These are phyloP conservation scores for Erigeron philadelphicus DNA, from an alignment of 140 eudicot genomes.

Conservation along the genomic window DNA sequence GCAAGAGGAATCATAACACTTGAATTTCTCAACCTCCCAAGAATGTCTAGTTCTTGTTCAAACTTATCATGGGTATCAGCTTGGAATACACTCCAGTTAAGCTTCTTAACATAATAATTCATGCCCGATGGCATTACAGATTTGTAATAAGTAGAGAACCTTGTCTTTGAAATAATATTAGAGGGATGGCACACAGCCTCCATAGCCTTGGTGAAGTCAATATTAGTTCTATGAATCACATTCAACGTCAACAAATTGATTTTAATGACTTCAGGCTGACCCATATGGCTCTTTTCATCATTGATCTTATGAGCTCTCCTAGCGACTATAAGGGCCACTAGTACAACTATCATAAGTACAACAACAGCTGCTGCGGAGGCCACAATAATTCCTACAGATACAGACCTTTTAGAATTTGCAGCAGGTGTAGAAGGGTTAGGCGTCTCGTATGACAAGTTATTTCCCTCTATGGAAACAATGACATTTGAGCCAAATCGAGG, in stretches of 20 bases:
- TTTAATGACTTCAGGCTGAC: conserved; percentile 36
- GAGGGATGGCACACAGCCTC: conserved; percentile 43
- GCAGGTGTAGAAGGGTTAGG: conserved; percentile 9
- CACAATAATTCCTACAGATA: conserved; percentile 36
- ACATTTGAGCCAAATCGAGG: conserved; percentile 41
- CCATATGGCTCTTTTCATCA: conserved; percentile 27
- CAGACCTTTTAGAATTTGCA: conserved; percentile 18
- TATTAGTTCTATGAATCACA: conserved; percentile 54
- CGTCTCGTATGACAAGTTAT: conserved; percentile 20
- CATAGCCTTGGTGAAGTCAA: conserved; percentile 59
- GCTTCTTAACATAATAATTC: conserved; percentile 58
- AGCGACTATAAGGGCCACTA: conserved; percentile 34
- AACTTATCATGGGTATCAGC: conserved; percentile 55
- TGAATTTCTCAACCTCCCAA: conserved; percentile 69
- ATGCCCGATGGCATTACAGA: conserved; percentile 70
- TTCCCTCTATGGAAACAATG: conserved; percentile 33
- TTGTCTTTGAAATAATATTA: conserved; percentile 41
- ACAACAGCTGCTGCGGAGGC: conserved; percentile 40
- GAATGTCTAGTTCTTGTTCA: conserved; percentile 50
- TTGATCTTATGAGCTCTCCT: conserved; percentile 39
- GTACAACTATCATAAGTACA: conserved; percentile 25
- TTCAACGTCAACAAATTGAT: conserved; percentile 50
- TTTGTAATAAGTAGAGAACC: conserved; percentile 68
- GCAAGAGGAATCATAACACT: conserved; percentile 83
- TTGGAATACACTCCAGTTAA: conserved; percentile 69